These are phyloP conservation scores for Desmodesmus armatus DNA, from an alignment of 139 green algal species.

Conservation along the genomic window DNA sequence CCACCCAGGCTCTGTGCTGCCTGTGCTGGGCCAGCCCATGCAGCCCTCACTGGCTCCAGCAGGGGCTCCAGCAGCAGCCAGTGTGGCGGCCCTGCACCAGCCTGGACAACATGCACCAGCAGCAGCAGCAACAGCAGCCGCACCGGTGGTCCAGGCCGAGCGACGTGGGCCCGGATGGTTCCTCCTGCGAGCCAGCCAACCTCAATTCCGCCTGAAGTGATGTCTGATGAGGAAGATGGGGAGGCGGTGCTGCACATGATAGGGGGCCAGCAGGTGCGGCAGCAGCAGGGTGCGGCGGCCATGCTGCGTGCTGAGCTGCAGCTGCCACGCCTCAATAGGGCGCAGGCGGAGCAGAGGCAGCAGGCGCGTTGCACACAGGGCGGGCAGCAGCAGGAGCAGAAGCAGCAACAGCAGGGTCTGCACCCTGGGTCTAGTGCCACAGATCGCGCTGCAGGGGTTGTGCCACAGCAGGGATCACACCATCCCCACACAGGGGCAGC, in stretches of 20 bases:
- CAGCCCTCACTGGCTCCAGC: background rate
- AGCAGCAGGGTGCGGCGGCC: background rate
- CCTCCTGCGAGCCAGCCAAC: too few species aligned
- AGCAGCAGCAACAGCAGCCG: background rate
- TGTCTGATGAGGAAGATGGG: too few species aligned
- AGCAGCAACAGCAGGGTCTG: background rate
- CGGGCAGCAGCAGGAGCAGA: slow-evolving; percentile 15
- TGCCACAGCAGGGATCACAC: too few species aligned
- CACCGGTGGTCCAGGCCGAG: too few species aligned
- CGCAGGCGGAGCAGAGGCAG: slow-evolving; percentile 15
- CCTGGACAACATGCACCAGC: background rate
- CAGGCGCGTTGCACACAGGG: background rate
- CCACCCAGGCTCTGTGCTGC: too few species aligned
- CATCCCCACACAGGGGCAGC: too few species aligned
- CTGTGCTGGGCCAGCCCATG: background rate
- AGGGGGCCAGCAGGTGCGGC: background rate
- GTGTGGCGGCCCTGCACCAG: background rate
- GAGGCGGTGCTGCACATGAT: background rate
- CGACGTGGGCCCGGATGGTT: too few species aligned
- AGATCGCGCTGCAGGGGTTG: background rate
- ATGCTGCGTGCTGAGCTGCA: slow-evolving; percentile 9
- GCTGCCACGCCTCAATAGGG: background rate
- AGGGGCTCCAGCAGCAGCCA: background rate
- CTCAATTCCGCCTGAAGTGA: too few species aligned
- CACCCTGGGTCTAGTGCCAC: background rate